Conservation (phyloP, 1,284 basidiomycete genomes). For the Ganoderma resinaceum region DNA sequence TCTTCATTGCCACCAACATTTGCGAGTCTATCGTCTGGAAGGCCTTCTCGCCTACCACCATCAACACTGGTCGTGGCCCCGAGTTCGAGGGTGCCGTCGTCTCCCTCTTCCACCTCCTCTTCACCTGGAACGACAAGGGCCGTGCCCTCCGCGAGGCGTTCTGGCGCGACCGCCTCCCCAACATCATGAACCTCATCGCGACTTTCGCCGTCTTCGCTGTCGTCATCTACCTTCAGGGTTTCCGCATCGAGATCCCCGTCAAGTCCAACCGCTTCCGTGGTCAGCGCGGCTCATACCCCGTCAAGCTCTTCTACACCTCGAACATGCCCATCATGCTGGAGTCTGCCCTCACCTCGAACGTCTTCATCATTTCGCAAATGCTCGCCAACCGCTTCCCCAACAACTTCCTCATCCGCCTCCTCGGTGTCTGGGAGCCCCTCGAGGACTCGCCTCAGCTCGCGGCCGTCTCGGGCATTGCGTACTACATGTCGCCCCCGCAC, state of each 20-base stretch:
- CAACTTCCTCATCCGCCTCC: conserved; percentile 89
- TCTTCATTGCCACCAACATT: conserved; percentile 99
- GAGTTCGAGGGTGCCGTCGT: conserved; percentile 98
- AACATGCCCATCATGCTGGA: conserved; percentile 99
- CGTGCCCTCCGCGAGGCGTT: conserved; percentile 97
- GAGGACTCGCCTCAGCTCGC: conserved; percentile 94
- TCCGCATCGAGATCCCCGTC: conserved; percentile 98
- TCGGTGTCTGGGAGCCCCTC: conserved; percentile 97
- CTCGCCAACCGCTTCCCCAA: conserved; percentile 89
- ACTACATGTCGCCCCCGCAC: conserved; percentile 98
- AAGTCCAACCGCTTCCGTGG: conserved; percentile 97
- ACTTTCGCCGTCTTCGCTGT: conserved; percentile 92
- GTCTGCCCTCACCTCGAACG: conserved; percentile 91
- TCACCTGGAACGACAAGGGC: conserved; percentile 99
- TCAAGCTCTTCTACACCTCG: conserved; percentile 98
- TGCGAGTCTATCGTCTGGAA: conserved; percentile 99
- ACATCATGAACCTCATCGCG: conserved; percentile 97
- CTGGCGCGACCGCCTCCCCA: conserved; percentile 96
- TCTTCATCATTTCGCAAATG: conserved; percentile 98
- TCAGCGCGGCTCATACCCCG: conserved; percentile 93
- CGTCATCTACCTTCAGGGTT: conserved; percentile 98
- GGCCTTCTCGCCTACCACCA: conserved; percentile 96
- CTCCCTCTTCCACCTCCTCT: conserved; percentile 96
- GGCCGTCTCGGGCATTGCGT: conserved; percentile 92
- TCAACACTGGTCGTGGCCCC: conserved; percentile 98